Percentiles rank a stretch among this genome's conserved stretches.
Conservation (phyloP, 768 basidiomycete species). For the Clavulina sp. region DNA sequence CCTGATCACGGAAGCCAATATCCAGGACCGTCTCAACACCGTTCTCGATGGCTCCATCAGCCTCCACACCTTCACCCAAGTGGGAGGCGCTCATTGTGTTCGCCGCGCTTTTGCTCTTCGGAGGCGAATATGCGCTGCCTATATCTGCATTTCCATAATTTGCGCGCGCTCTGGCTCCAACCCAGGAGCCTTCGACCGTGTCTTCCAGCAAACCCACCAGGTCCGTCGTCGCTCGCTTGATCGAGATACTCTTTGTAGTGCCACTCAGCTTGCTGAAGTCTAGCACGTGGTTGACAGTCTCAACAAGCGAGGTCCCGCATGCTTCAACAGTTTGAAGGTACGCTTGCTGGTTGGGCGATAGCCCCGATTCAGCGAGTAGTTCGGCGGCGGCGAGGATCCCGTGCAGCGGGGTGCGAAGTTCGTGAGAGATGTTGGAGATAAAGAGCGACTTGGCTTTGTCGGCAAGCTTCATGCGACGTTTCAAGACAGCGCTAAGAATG, state of each 20-base stretch:
- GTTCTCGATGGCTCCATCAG: slow-evolving; percentile 7
- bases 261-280: slow-evolving; percentile 93
- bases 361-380: slow-evolving; percentile 64
- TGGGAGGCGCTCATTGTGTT: no score
- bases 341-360: slow-evolving; percentile 65
- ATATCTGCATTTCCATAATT: slow-evolving; percentile 57
- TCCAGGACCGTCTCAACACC: slow-evolving; percentile 77
- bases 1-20: slow-evolving; percentile 53
- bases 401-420: slow-evolving; percentile 57
- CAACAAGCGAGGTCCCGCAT: slow-evolving; percentile 87
- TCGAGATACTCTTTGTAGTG: slow-evolving; percentile 55
- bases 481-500: slow-evolving; percentile 81
- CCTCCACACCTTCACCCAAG: slow-evolving; percentile 15
- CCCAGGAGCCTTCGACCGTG: slow-evolving; percentile 86
- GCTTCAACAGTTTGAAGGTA: slow-evolving; percentile 89
- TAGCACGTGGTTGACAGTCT: slow-evolving; percentile 91
- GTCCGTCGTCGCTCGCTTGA: slow-evolving; percentile 50
- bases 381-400: slow-evolving; percentile 89
- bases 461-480: slow-evolving; percentile 81
- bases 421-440: slow-evolving; percentile 46
- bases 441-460: slow-evolving; percentile 88
- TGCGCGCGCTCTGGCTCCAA: slow-evolving; percentile 72
- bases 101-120: no score
- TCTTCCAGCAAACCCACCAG: slow-evolving; percentile 72
- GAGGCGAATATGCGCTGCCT: slow-evolving; percentile 83